Evolutionary conservation across 768 basidiomycete species (phyloP).

Genomic region (Podaxis pistillaris): DNA sequence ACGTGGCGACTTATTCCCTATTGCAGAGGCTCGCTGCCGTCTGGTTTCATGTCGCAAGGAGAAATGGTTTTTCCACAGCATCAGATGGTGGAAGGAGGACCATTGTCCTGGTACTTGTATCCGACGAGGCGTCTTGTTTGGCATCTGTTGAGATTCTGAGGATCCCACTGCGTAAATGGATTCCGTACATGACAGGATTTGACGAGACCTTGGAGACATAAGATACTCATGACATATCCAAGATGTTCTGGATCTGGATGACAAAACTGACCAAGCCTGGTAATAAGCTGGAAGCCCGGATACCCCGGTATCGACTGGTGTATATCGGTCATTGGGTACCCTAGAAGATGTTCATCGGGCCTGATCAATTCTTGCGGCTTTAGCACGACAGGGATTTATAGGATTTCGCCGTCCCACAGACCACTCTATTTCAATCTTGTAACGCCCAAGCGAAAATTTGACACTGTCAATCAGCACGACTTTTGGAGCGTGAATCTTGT

Average conservation of each 20-base stretch:
- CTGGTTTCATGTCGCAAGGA: neutral
- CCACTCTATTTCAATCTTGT: neutral
- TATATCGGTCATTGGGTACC: neutral
- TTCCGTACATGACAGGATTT: neutral
- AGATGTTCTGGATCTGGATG: neutral
- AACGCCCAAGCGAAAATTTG: neutral
- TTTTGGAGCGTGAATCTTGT: neutral
- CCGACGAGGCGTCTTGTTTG: neutral
- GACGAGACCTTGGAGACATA: neutral
- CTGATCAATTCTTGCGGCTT: neutral
- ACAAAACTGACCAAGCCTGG: neutral
- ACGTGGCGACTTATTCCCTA: too few species aligned
- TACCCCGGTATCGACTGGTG: neutral
- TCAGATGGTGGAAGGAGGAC: neutral
- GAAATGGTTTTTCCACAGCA: neutral
- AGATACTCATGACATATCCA: neutral
- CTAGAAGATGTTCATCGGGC: neutral
- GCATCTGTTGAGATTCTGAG: neutral
- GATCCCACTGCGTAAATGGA: neutral
- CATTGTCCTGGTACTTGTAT: neutral
- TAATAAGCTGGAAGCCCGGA: neutral
- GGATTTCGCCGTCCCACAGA: neutral
- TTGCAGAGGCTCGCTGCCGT: too few species aligned
- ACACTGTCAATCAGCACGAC: neutral
- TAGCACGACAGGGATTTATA: neutral